Evolutionary conservation across 1,139 yeast species (phyloP).

Genomic region (Zhuliangozyma parablackwelliae): DNA sequence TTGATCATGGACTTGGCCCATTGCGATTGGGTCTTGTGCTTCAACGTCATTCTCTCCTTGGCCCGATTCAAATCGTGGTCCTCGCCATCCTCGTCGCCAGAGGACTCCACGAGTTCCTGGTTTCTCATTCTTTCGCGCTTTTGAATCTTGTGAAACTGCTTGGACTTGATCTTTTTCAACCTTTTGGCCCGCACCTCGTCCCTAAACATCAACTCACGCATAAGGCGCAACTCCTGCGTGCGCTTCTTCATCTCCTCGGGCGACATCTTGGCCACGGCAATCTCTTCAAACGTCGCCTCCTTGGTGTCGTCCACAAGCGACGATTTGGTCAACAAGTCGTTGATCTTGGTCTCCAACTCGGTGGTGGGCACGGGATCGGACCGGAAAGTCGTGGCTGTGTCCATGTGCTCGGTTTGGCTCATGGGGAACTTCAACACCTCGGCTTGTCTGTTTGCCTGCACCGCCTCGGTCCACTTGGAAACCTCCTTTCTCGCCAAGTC

Average conservation of each 20-base stretch:
- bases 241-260: conserved; percentile 76
- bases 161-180: conserved; percentile 90
- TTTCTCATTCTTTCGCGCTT: conserved; percentile 79
- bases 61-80: conserved; percentile 76
- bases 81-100: conserved; percentile 50
- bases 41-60: conserved; percentile 84
- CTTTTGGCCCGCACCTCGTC: conserved; percentile 90
- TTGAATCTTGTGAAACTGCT: conserved; percentile 78
- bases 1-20: conserved; percentile 93
- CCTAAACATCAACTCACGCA: conserved; percentile 95
- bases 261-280: conserved; percentile 76
- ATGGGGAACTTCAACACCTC: conserved; percentile 78
- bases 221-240: conserved; percentile 76
- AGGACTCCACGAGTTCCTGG: conserved; percentile 63
- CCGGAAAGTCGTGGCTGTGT: conserved; percentile 52
- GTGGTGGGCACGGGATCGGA: conserved; percentile 45
- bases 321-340: conserved; percentile 58
- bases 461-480: conserved; percentile 82
- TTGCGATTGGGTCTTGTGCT: conserved; percentile 80
- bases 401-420: conserved; percentile 38
- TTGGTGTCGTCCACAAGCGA: conserved; percentile 68
- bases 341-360: conserved; percentile 66
- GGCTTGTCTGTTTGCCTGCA: conserved; percentile 73
- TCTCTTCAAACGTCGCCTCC: conserved; percentile 80
- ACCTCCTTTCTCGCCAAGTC: conserved; percentile 85